These are phyloP conservation scores for Quercus mongolica DNA, from an alignment of 306 rosid species.

Conservation along the genomic window DNA sequence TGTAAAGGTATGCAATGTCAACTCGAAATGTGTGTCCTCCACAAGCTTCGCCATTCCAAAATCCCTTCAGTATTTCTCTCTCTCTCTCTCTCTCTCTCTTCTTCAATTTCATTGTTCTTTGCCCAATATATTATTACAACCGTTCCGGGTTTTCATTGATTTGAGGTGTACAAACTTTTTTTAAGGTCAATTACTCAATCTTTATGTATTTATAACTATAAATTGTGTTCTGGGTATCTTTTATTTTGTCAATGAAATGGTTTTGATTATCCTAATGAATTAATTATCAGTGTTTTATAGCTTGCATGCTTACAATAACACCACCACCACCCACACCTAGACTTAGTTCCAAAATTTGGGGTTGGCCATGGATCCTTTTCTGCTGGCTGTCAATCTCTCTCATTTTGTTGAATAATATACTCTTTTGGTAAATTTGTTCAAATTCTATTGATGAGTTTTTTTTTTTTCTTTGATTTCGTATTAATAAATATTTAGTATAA, in stretches of 20 bases:
- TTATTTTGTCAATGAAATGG: background rate
- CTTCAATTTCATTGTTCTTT: background rate
- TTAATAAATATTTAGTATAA: background rate
- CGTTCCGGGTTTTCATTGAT: background rate
- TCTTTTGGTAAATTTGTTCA: background rate
- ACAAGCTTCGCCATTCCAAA: constrained; percentile 50
- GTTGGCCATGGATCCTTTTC: no score
- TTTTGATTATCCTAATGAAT: background rate
- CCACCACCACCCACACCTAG: no score
- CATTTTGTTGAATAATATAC: background rate
- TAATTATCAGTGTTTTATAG: background rate
- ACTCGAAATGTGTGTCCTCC: constrained; percentile 9
- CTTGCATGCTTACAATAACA: no score
- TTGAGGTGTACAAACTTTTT: background rate
- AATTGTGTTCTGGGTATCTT: no score
- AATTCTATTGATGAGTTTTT: background rate
- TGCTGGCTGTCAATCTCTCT: background rate
- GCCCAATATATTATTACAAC: background rate
- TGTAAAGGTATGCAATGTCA: no score
- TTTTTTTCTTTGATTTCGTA: background rate
- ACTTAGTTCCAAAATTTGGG: no score
- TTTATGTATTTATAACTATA: background rate
- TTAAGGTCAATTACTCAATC: background rate
- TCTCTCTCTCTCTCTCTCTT: background rate
- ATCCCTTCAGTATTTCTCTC: constrained; percentile 19